Evolutionary conservation across 805 yeast genomes (phyloP).

Genomic region (Wickerhamomyces sydowiorum): DNA sequence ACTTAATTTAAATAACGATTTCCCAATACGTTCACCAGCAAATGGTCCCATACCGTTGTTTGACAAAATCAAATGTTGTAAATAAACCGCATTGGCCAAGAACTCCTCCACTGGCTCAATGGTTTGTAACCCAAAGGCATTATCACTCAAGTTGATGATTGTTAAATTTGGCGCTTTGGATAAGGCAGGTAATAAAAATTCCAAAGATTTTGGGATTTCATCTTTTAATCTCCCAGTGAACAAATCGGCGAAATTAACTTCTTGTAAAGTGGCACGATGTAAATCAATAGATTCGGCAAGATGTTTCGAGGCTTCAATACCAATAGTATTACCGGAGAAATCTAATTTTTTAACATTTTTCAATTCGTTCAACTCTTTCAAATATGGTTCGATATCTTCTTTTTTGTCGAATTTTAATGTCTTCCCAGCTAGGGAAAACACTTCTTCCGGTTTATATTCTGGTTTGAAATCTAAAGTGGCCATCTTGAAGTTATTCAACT

Average conservation of each 20-base stretch:
- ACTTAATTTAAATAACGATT: conserved; percentile 70
- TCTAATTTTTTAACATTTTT: conserved; percentile 50
- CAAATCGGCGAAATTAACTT: conserved; percentile 82
- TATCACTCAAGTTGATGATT: conserved; percentile 82
- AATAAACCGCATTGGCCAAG: conserved; percentile 65
- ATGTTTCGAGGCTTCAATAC: conserved; percentile 78
- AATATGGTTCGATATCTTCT: conserved; percentile 67
- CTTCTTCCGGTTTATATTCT: conserved; percentile 38
- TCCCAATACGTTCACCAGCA: conserved; percentile 93
- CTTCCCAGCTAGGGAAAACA: conserved; percentile 65
- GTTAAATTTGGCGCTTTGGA: conserved; percentile 61
- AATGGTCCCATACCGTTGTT: conserved; percentile 98
- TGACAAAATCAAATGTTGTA: conserved; percentile 82
- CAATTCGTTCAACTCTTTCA: conserved; percentile 46
- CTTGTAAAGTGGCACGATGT: conserved; percentile 43
- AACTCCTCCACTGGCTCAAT: conserved; percentile 83
- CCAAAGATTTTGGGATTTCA: conserved; percentile 85
- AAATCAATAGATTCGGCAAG: conserved; percentile 51
- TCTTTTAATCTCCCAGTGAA: conserved; percentile 93
- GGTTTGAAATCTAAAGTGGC: conserved; percentile 34
- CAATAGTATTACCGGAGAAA: conserved; percentile 90
- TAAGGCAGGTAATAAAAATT: conserved; percentile 66
- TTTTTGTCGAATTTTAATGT: conserved; percentile 69
- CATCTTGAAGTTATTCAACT: conserved; percentile 21
- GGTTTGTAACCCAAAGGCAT: conserved; percentile 95